Percentiles rank a stretch among this genome's conserved stretches.
Evolutionary conservation across 129 eudicot species (phyloP).

Genomic region (Arctium minus): DNA sequence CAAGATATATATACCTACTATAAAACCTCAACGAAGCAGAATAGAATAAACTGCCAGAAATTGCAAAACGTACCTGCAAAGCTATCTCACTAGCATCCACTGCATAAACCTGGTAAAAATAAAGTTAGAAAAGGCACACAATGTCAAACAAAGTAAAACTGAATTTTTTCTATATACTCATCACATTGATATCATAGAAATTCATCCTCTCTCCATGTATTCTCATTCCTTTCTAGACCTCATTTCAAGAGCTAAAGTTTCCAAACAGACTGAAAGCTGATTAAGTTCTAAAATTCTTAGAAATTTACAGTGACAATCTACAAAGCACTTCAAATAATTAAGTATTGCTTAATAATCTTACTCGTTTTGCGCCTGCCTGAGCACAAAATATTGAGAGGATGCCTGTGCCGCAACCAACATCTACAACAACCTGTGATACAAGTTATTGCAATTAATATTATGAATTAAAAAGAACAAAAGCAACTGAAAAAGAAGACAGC

Average conservation of each 20-base stretch:
- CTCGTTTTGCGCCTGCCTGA: constrained; percentile 97
- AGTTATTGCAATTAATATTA: constrained; percentile 8
- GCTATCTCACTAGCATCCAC: constrained; percentile 99
- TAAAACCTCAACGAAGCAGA: not conserved
- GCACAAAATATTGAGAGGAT: constrained; percentile 98
- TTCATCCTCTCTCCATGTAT: not conserved
- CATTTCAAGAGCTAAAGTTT: not conserved
- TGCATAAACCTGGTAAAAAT: constrained; percentile 78
- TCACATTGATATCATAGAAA: not conserved
- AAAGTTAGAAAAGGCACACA: not conserved
- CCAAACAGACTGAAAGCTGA: not conserved
- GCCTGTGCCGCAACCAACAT: constrained; percentile 99
- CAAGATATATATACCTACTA: not conserved
- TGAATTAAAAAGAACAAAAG: not conserved
- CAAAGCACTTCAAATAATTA: not conserved
- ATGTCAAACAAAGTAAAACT: constrained; percentile 1
- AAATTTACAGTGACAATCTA: not conserved
- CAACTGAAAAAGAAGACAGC: not conserved
- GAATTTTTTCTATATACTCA: not conserved
- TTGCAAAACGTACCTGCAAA: constrained; percentile 50
- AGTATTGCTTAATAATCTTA: constrained; percentile 28
- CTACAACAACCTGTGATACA: constrained; percentile 81
- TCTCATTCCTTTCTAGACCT: not conserved
- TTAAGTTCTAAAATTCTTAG: constrained; percentile 5
- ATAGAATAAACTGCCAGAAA: not conserved